Evolutionary conservation across 129 eudicot genomes (phyloP), one percentile per base, ranked within the genome.

Genomic region (Gnaphalium uliginosum): DNA sequence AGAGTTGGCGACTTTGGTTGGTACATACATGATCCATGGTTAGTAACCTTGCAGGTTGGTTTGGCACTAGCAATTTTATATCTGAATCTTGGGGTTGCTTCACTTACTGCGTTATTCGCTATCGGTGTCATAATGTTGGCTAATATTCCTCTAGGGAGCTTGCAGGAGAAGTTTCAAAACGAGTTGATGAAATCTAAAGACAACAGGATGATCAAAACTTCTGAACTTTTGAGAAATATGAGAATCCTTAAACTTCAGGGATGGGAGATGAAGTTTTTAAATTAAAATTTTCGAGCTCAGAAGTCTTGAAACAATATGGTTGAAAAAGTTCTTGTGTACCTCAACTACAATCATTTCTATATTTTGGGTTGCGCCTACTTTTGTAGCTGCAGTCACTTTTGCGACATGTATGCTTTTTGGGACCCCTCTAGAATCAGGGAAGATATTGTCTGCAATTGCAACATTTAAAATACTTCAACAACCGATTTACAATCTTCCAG

Each of bases 201-300:
- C 61, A 62, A 60, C 73, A 85, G 98, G 77, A 93, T 93, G 98
- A 90, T 83, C 78, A 84, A 80, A 8, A 93, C 92, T 6, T 86
- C 96, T 27, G 96, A 93, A 78, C 82, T 86, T 25, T 79, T 93
- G 83, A 85, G 89, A 74, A 90, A 86, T 58, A 90, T 93, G 98
- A 88, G 86, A 71, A 88, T 93, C 69, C 91, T 93, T 66, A 93
- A 93, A 82, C 92, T 93, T 80, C 96, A 88, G 75, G 96, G 92
- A 24, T 90, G 96, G 98, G 98, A 94, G 79, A 74, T 89, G 96
- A 94, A 89, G 80, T 90, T 90, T 78, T 83, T 90, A 80, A n/a
- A 82, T 90, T 0, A 94, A 80, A 75, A 84, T 89, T 62, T 25
- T 27, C 5, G 90, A 87, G 22, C 82, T 88, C 23, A 79, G 96